These are phyloP conservation scores for Colletotrichum ledebouriae DNA, from an alignment of 2,329 filamentous ascomycete species.

Conservation along the genomic window DNA sequence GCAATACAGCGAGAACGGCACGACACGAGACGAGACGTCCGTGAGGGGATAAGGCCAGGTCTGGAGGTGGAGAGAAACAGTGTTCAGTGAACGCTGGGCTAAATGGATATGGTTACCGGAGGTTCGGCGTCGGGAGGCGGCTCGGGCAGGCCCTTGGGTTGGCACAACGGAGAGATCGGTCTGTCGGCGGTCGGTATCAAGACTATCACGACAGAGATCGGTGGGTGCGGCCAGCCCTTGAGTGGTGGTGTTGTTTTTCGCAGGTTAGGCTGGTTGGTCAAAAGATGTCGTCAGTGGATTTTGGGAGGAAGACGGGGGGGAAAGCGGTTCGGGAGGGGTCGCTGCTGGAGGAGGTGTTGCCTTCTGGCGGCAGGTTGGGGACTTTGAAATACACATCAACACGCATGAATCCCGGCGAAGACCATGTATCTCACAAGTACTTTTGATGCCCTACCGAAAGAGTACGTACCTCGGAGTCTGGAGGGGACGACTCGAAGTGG, in stretches of 20 bases:
- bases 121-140: slow-evolving; percentile 34
- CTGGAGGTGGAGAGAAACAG: slow-evolving; percentile 10
- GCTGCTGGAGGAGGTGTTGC: slow-evolving; percentile 12
- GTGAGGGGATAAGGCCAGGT: slow-evolving; percentile 19
- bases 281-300: slow-evolving; percentile 42
- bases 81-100: not conserved
- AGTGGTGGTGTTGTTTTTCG: slow-evolving; percentile 40
- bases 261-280: slow-evolving; percentile 33
- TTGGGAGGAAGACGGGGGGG: slow-evolving; percentile 33
- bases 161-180: slow-evolving; percentile 36
- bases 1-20: slow-evolving; percentile 3
- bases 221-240: slow-evolving; percentile 41
- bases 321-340: slow-evolving; percentile 36
- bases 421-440: not conserved
- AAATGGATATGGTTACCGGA: slow-evolving; percentile 28
- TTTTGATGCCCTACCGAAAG: not conserved
- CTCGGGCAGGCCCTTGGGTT: slow-evolving; percentile 27
- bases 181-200: slow-evolving; percentile 30
- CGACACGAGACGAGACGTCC: slow-evolving; percentile 12
- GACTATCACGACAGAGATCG: slow-evolving; percentile 41
- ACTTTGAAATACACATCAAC: not conserved
- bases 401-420: not conserved
- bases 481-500: slow-evolving; percentile 30
- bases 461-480: slow-evolving; percentile 14
- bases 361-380: slow-evolving; percentile 1